phyloP scores from a whole-genome alignment of 1,139 yeast genomes.

The Kodamaea ohmeri region DNA sequence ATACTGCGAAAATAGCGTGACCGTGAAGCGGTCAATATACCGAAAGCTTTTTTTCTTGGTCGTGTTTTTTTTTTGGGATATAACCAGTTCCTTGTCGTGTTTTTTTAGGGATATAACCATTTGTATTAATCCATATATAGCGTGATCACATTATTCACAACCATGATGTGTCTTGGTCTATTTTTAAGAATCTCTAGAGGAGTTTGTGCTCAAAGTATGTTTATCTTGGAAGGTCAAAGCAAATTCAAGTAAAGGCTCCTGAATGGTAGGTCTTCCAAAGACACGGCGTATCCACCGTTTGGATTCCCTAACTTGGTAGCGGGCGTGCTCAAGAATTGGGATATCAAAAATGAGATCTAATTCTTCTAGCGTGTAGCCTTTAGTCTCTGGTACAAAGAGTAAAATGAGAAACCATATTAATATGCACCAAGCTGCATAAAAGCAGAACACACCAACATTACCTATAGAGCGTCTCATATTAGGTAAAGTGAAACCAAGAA shows the following conservation, averaged over 20 bases:
- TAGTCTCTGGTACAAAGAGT: slow-evolving; percentile 40
- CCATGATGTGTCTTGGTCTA: too few relatives aligned
- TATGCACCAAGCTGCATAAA: slow-evolving; percentile 35
- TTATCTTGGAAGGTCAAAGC: slow-evolving; percentile 8
- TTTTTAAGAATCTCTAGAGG: too few relatives aligned
- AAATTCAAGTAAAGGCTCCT: slow-evolving; percentile 7
- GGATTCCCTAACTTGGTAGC: slow-evolving; percentile 49
- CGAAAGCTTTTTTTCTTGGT: too few relatives aligned
- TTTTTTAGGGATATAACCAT: too few relatives aligned
- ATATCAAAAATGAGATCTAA: slow-evolving; percentile 45
- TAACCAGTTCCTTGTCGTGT: too few relatives aligned
- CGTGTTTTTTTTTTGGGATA: too few relatives aligned
- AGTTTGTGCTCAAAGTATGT: not conserved
- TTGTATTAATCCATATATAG: too few relatives aligned
- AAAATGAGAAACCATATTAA: slow-evolving; percentile 35
- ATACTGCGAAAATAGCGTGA: too few relatives aligned
- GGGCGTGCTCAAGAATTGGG: slow-evolving; percentile 52
- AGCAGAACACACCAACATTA: slow-evolving; percentile 34
- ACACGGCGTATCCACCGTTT: slow-evolving; percentile 40
- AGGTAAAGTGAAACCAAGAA: slow-evolving; percentile 10
- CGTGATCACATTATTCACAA: too few relatives aligned
- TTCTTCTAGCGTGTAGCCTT: slow-evolving; percentile 42
- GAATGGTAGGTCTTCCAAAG: slow-evolving; percentile 38
- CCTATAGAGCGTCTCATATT: slow-evolving; percentile 10
- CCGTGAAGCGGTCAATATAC: too few relatives aligned